Base-by-base conservation (phyloP, 2,329 filamentous ascomycete species). In the Colletotrichum lindemuthianum region DNA sequence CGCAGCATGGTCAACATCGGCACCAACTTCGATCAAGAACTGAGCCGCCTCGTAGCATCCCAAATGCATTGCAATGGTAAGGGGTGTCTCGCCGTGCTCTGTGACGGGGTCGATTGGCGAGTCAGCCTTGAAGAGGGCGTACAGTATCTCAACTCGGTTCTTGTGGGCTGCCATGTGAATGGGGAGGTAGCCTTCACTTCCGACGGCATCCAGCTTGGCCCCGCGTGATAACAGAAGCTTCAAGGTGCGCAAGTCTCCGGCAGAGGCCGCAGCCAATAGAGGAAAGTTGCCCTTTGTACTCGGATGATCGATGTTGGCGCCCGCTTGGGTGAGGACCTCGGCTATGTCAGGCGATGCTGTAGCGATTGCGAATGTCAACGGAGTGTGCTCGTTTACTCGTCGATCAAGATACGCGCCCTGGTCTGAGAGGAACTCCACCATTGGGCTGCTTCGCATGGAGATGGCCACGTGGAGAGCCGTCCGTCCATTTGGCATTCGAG, bases 241-340 rank as follows among this genome's bases (percentile, higher is more conserved):
- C 24, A 65, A 61, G 41, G 70, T 68, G 66, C 82, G 57, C 71
- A 78, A n/a, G 68, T 76, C 51, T 75, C 79, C 65, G 75, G 81
- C 59, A 72, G 79, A 68, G 24, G 87, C 89, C 70, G 87, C 87
- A 8, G 69, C 56, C 9, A 71, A 68, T 8, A 73, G 64, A 2
- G 72, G 70, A 10, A 67, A 69, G 13, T 61, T 67, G 5, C 68
- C 69, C 33, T 63, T 67, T 3, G 33, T 37, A 37, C 65, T 67
- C 10, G 47, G 48, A 9, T 66, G 43, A 53, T 67, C 57, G n/a
- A 68, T 48, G 24, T 69, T 59, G 24, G 70, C 72, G 24, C 71
- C 70, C 4, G 66, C 59, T 10, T 70, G 60, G 12, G 71, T 61
- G 39, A 70, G 41, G 12, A 58, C 56, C 40, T 50, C 54, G 12